Evolutionary conservation across 1,139 yeast species (phyloP).

Genomic region (Taiozyma onychis): DNA sequence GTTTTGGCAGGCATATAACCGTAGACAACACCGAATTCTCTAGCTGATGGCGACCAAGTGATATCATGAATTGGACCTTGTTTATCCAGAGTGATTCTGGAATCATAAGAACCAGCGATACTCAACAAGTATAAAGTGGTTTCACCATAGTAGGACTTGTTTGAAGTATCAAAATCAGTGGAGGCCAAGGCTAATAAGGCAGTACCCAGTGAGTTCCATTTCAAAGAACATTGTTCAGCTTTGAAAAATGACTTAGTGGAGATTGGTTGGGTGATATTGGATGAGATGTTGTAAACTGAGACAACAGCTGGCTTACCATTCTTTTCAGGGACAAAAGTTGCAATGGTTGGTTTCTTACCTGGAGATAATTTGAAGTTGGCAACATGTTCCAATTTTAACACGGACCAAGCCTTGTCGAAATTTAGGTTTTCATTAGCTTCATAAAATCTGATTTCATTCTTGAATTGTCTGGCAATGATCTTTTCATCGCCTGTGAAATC

Average conservation of each 20-base stretch:
- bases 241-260: conserved; percentile 88
- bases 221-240: conserved; percentile 88
- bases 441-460: conserved; percentile 70
- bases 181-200: conserved; percentile 90
- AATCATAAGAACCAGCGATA: conserved; percentile 87
- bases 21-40: conserved; percentile 95
- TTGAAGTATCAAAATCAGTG: conserved; percentile 92
- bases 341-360: conserved; percentile 85
- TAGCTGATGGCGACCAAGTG: conserved; percentile 94
- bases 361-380: conserved; percentile 64
- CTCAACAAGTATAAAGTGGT: conserved; percentile 87
- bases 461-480: conserved; percentile 57
- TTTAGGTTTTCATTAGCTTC: conserved; percentile 37
- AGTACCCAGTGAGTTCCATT: conserved; percentile 94
- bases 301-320: conserved; percentile 85
- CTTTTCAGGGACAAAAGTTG: conserved; percentile 84
- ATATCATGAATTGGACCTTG: conserved; percentile 98
- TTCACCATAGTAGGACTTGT: conserved; percentile 95
- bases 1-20: conserved; percentile 98
- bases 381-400: conserved; percentile 57
- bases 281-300: conserved; percentile 66
- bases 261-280: conserved; percentile 72
- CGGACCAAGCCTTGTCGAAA: conserved; percentile 55
- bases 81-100: conserved; percentile 78
- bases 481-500: conserved; percentile 81